Base-by-base conservation (phyloP, 768 basidiomycete genomes). In the Crassisporium funariophilum region DNA sequence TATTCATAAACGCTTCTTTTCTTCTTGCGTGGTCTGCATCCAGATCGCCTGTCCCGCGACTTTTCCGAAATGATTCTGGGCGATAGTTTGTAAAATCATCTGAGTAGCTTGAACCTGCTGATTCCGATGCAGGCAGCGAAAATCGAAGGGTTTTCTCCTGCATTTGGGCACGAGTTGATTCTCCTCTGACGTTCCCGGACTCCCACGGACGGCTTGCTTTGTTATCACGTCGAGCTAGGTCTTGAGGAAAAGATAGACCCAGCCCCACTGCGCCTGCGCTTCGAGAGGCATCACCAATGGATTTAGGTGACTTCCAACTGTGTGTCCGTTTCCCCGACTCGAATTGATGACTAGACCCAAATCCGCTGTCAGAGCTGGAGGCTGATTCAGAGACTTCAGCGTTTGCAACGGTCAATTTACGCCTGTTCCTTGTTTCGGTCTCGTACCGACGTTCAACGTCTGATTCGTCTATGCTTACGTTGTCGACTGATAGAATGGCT, bases 401-500 rank as follows among this genome's bases (percentile, higher is more conserved):
- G 46, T 77, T 78, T 5, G 74, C 66, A 19, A 79, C 72, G 9
- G 71, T 72, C 13, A 78, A 59, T 33, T 69, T 75, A 4, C 76
- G 69, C 40, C 62, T 65, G 13, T 72, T 66, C 27, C 63, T 59
- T 35, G 61, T 58, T 37, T 67, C 67, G n/a, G 51, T 56, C 42
- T 77, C 74, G 52, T 70, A 72, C 11, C 62, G 69, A 22, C 55
- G 58, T 46, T 78, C 76, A 3, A 74, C 42, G 42, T 79, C 75
- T 9, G 77, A 78, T 21, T 76, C 75, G 36, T 74, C 70, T 1
- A 65, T 49, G 5, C 51, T 62, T n/a, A n/a, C n/a, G n/a, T n/a
- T 55, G 11, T 59, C 54, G 7, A 60, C 38, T n/a, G 61, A 49
- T 22, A 60, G 52, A 25, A 50, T 60, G 10, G 48, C 52, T 11